A percentile compares a stretch with the other conserved stretches of the same genome.
Conservation (phyloP, 192 early-diverging fungal species). For the Irineochytrium annulatum region DNA sequence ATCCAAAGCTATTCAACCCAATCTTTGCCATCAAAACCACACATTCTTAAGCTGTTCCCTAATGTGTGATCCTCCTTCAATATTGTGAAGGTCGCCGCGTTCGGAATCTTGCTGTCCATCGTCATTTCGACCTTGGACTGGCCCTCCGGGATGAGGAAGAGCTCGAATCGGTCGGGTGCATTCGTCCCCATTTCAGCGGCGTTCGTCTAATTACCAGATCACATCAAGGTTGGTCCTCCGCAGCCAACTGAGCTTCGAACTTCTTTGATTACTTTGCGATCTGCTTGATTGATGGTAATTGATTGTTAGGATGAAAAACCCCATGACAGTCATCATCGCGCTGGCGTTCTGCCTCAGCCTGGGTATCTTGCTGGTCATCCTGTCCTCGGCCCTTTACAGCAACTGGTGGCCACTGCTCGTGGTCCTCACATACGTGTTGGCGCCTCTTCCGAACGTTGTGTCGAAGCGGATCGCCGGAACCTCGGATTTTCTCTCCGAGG, state of each 20-base stretch:
- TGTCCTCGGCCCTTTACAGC: constrained; percentile 92
- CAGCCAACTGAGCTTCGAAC: too few species aligned
- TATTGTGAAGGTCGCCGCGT: constrained; percentile 87
- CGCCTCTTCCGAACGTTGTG: constrained; percentile 87
- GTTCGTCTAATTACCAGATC: too few species aligned
- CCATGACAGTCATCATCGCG: constrained; percentile 67
- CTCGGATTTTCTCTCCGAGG: constrained; percentile 30
- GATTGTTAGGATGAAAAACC: constrained; percentile 10
- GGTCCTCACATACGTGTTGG: constrained; percentile 86
- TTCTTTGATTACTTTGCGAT: too few species aligned
- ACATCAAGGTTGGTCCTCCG: too few species aligned
- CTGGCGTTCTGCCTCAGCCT: constrained; percentile 87
- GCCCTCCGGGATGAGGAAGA: constrained; percentile 29
- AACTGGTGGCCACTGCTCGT: constrained; percentile 96
- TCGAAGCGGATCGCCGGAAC: constrained; percentile 67
- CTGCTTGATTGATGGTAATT: too few species aligned
- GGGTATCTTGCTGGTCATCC: constrained; percentile 89
- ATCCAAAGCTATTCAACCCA: too few species aligned
- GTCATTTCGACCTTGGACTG: constrained; percentile 60
- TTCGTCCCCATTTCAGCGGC: too few species aligned
- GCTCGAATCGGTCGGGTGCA: constrained; percentile 27
- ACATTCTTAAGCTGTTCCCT: constrained; percentile 91
- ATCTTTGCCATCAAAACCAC: constrained; percentile 21
- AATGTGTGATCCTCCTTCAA: constrained; percentile 97
- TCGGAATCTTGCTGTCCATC: constrained; percentile 88